A percentile compares a stretch with the other conserved stretches of the same genome.
phyloP scores from a whole-genome alignment of 352 stramenopile genomes.

The Pythium brachiatum region DNA sequence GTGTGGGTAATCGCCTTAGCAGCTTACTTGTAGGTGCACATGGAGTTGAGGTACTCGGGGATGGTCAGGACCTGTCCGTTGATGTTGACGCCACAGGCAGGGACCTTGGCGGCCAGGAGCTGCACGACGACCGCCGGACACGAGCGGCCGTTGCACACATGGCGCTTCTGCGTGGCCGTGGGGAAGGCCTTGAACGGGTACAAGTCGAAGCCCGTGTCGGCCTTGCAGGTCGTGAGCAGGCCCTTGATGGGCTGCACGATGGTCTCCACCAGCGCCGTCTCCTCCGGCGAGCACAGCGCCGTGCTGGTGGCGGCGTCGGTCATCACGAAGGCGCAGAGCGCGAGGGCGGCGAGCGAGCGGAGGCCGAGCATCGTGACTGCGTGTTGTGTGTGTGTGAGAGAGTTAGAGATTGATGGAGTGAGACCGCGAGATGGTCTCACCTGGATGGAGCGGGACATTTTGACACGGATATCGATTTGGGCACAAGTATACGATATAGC shows the following conservation, averaged over 20 bases:
- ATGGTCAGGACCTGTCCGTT: slow-evolving; percentile 22
- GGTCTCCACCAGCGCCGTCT: slow-evolving; percentile 17
- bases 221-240: slow-evolving; percentile 29
- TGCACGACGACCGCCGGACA: slow-evolving; percentile 29
- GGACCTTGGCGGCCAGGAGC: slow-evolving; percentile 21
- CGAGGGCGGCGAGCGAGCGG: background rate
- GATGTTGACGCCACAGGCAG: slow-evolving; percentile 23
- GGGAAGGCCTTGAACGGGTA: slow-evolving; percentile 32
- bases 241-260: slow-evolving; percentile 6
- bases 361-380: slow-evolving; percentile 4
- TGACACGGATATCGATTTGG: background rate
- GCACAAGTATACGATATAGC: background rate
- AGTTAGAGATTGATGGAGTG: background rate
- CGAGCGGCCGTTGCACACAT: slow-evolving; percentile 32
- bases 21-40: slow-evolving; percentile 19
- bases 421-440: background rate
- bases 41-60: slow-evolving; percentile 21
- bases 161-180: slow-evolving; percentile 21
- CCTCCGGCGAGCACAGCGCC: slow-evolving; percentile 15
- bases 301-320: background rate
- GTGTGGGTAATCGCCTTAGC: no score
- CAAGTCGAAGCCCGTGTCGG: slow-evolving; percentile 30
- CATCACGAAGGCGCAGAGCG: background rate
- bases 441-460: background rate
- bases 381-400: background rate